Base-by-base conservation (phyloP, 1,284 basidiomycete species). In the Leccinum fallax region DNA sequence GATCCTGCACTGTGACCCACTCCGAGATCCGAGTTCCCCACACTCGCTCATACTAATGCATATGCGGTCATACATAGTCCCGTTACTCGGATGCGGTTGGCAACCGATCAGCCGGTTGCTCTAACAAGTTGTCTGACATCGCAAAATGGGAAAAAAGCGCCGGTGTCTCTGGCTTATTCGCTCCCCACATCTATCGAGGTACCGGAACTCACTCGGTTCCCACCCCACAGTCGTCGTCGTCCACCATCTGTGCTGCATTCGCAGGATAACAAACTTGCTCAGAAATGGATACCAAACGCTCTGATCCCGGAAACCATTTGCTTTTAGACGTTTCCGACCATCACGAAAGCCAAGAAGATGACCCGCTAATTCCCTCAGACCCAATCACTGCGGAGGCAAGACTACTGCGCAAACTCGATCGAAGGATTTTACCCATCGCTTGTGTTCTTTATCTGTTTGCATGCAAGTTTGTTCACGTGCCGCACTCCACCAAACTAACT, bases 381-480 rank as follows among this genome's bases (percentile, higher is more conserved):
- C 61, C 61, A 11, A 60, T 64, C 28, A 64, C 58, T 10, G 83
- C 85, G 61, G 90, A 92, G 73, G 79, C 74, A 64, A 77, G 70
- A 46, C 79, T 92, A 4, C 79, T 92, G 30, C 79, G 84, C 67
- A 90, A 88, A 71, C 77, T 92, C 57, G 90, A 92, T 69, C 61
- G 67, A 61, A 80, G 88, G 24, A 90, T 92, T 55, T 76, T 92
- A 59, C 89, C 89, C 43, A 84, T 92, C 58, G 79, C 84, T 2
- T 91, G 89, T 67, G 69, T 90, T 26, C 80, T 92, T 40, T 92
- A 92, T 67, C 79, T 92, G 38, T 90, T 89, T 71, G 88, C 89
- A 24, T 92, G 89, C 89, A 62, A 70, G 87, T 79, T 53, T 6
- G 55, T 74, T 32, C 9, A 19, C 16, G 51, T 6, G 10, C 36